Evolutionary conservation across 2,329 filamentous ascomycete genomes (phyloP).

Genomic region (Geosmithia flava): DNA sequence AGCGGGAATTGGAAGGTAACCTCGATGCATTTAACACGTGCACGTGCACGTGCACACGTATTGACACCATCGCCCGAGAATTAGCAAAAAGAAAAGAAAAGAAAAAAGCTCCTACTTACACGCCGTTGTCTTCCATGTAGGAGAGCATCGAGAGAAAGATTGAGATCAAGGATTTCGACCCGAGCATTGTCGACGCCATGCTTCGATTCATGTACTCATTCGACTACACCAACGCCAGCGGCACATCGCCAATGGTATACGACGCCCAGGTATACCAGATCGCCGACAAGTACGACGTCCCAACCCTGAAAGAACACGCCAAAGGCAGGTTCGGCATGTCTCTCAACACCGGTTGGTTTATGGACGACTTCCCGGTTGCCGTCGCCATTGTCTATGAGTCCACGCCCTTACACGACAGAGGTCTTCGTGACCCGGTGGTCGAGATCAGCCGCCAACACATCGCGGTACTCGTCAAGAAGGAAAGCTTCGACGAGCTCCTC

Average conservation of each 20-base stretch:
- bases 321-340: constrained; percentile 2
- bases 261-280: constrained; percentile 7
- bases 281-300: constrained; percentile 7
- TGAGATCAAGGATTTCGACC: constrained; percentile 6
- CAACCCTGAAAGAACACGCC: constrained; percentile 2
- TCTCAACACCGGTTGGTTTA: constrained; percentile 4
- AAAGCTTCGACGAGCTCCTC: constrained; percentile 3
- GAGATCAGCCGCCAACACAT: constrained; percentile 2
- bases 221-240: constrained; percentile 5
- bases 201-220: constrained; percentile 7
- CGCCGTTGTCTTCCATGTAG: constrained; percentile 2
- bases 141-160: constrained; percentile 5
- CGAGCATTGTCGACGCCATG: constrained; percentile 6
- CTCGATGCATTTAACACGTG: too few species aligned
- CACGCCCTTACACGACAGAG: constrained; percentile 3
- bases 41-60: too few species aligned
- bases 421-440: constrained; percentile 6
- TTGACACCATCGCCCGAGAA: background rate
- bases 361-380: constrained; percentile 6
- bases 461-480: constrained; percentile 2
- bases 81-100: too few species aligned
- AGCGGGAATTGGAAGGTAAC: constrained; percentile 3
- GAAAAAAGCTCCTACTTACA: too few species aligned
- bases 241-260: constrained; percentile 4
- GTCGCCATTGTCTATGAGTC: constrained; percentile 3